Percentiles rank a stretch among this genome's conserved stretches.
These are phyloP conservation scores for Durusdinium trenchii DNA, from an alignment of 73 alveolate species.

Conservation along the genomic window DNA sequence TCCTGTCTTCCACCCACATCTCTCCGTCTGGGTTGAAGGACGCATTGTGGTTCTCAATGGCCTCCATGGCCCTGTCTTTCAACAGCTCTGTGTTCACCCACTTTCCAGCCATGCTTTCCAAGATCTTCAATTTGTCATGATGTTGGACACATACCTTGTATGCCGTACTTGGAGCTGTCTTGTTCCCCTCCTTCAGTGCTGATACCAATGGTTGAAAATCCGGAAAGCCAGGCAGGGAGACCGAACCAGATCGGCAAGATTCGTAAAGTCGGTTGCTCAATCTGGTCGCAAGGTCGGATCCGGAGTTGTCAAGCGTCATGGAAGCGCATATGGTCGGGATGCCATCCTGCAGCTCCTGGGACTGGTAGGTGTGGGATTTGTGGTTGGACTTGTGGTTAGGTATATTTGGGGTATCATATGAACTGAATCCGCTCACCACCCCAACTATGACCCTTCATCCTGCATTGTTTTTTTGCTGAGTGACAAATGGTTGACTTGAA, in stretches of 20 bases:
- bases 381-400: background rate
- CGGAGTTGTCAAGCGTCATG: background rate
- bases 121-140: background rate
- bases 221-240: background rate
- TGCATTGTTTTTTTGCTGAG: too few species aligned
- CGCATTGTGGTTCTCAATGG: background rate
- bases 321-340: background rate
- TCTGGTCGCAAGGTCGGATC: background rate
- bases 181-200: background rate
- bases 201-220: background rate
- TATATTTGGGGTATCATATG: too few species aligned
- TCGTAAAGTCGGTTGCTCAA: background rate
- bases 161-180: background rate
- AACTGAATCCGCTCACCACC: too few species aligned
- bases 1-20: constrained; percentile 1
- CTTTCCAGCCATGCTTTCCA: background rate
- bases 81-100: background rate
- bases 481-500: too few species aligned
- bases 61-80: background rate
- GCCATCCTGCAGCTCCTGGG: background rate
- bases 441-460: too few species aligned
- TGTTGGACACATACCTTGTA: constrained; percentile 21
- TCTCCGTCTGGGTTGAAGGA: constrained; percentile 14
- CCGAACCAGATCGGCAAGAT: background rate
- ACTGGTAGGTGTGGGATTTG: background rate